phyloP scores from a whole-genome alignment of 305 asterid genomes.

The Galium porrigens region DNA sequence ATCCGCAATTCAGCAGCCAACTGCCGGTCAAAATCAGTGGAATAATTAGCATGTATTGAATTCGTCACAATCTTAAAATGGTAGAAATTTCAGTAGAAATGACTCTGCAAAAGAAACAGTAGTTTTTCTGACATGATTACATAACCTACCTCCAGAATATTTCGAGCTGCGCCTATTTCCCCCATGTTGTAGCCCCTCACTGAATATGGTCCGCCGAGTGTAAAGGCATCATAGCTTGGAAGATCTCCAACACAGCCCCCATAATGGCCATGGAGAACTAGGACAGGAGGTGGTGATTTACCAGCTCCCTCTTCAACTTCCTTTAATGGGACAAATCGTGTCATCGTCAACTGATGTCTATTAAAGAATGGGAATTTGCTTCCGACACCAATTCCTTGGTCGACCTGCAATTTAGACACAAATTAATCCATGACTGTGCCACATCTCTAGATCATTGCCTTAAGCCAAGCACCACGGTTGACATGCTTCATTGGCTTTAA shows the following conservation, averaged over 20 bases:
- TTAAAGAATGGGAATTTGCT: constrained; percentile 75
- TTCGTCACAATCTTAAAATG: neutral
- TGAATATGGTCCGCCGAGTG: constrained; percentile 90
- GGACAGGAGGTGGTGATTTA: constrained; percentile 78
- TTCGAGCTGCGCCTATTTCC: constrained; percentile 92
- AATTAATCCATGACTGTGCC: neutral
- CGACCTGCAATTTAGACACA: constrained; percentile 43
- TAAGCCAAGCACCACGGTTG: neutral
- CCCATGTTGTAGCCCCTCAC: constrained; percentile 97
- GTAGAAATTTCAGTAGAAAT: neutral
- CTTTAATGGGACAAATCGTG: constrained; percentile 61
- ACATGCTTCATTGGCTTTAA: neutral
- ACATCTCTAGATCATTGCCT: neutral
- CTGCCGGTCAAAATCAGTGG: constrained; percentile 27
- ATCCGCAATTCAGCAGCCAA: constrained; percentile 76
- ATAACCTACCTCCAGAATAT: constrained; percentile 58
- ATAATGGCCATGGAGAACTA: constrained; percentile 86
- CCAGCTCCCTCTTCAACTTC: constrained; percentile 85
- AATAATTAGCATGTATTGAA: neutral
- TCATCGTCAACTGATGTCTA: constrained; percentile 74
- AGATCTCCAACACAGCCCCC: constrained; percentile 98
- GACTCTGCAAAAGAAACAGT: neutral
- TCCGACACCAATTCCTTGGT: constrained; percentile 90
- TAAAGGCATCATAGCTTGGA: constrained; percentile 88
- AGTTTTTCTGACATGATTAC: neutral